Base-by-base conservation (phyloP, 495 filamentous ascomycete species). In the Thozetella sp. region DNA sequence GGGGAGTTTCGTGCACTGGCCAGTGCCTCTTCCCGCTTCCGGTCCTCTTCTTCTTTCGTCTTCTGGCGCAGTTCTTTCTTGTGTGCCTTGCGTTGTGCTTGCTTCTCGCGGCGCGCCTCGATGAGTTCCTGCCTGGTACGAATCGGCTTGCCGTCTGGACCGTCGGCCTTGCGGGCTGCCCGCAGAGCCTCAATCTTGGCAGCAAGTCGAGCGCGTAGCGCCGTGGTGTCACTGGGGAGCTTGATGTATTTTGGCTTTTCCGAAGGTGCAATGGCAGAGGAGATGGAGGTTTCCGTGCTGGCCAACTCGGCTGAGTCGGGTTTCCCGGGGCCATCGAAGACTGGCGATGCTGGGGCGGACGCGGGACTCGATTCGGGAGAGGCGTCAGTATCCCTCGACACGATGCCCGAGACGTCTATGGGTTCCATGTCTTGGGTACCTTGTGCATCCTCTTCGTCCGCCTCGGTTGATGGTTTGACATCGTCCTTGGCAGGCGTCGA, bases 101-200 rank as follows among this genome's bases (percentile, higher is more conserved):
- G 92, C 75, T 96, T 97, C 68, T 89, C 86, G 53, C 94, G 86
- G 2, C 95, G 86, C 17, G 89, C 81, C 72, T 97, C 96, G 64
- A 99, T 89, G 1, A 99, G 83, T 62, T 97, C 93, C 74, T 95
- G 88, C 52, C 93, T 82, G 57, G 88, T 95, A 50, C 88, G 84
- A 43, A 94, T 88, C 24, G 91, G 89, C 58, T 87, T 85, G 62
- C 91, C 91, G 67, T 96, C 84, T 3, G 84, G 80, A 15, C 88
- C 91, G 63, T 93, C 90, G 22, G 93, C 93, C 67, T 95, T 94
- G 52, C 93, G 88, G 23, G 81, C 83, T 0, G 90, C 89, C 54
- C 93, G 89, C 23, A 99, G 84, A 24, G 85, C 88, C 61, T 93
- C 88, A 54, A 99, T 91, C 57, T 85, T 90, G 62, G 88, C 90